Base-by-base conservation (phyloP, 495 filamentous ascomycete genomes). In the Ramalina peruviana region DNA sequence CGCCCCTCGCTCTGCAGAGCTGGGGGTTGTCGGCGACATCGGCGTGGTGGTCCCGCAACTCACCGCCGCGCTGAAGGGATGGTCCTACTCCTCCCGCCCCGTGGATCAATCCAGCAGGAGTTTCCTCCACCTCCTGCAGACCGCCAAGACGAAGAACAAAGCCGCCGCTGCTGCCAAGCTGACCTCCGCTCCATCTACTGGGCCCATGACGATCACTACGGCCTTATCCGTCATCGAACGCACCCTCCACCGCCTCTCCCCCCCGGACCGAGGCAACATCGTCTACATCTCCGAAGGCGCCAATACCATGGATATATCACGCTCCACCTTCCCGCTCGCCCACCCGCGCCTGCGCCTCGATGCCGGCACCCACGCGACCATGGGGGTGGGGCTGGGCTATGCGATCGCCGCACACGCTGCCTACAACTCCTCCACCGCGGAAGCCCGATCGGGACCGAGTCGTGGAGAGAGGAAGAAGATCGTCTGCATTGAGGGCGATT, bases 301-400 rank as follows among this genome's bases (percentile, higher is more conserved):
- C 21, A 82, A 82, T 61, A 80, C 78, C 15, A 81, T 82, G 80
- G 77, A 81, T 54, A 81, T 82, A 39, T 76, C 73, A 3, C 72
- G 79, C n/a, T 70, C 69, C 21, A 69, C 75, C 52, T 81, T 83
- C 62, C 67, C 71, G 0, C 65, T 82, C 11, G 62, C 74, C 16
- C 64, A 77, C 46, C 79, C 80, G 6, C 72, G 80, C 27, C 70
- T 75, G 3, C 72, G 79, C 2, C 71, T 82, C 23, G 79, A 82
- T 53, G 79, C 79, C 7, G 79, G 80, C 12, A 80, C 79, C 0
- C 72, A 81, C 52, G 79, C 80, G 0, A 82, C 79, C 1, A 83
- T 83, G 80, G 80, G 80, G n/a, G 72, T 81, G 0, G 79, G 80
- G 0, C 64, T 82, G 36, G 79, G 78, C 6, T 82, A 82, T 50